These are phyloP conservation scores for Cryphonectria parasitica DNA, from an alignment of 2,329 filamentous ascomycete species.

Conservation along the genomic window DNA sequence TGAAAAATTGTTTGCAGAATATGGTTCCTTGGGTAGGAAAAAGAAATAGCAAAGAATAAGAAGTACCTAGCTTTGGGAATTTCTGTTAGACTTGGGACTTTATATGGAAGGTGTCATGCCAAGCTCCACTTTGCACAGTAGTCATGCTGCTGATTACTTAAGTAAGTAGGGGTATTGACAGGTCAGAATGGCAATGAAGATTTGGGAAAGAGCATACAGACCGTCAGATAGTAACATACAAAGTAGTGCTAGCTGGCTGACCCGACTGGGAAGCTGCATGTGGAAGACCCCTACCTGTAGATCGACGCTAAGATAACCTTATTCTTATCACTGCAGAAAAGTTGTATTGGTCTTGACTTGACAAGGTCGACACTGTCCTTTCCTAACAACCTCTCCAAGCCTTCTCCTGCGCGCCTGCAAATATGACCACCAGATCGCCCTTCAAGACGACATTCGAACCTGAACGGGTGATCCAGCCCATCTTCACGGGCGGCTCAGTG, in stretches of 20 bases:
- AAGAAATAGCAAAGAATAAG: neutral
- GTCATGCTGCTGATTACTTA: neutral
- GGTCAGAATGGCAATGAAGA: neutral
- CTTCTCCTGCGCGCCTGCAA: slow-evolving; percentile 29
- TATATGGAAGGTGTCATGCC: neutral
- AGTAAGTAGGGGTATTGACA: neutral
- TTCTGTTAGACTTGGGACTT: neutral
- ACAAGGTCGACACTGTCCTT: neutral
- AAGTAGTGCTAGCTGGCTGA: neutral
- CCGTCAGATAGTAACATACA: no score
- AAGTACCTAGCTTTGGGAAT: neutral
- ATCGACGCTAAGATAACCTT: slow-evolving; percentile 45
- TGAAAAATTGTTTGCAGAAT: neutral
- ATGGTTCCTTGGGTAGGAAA: neutral
- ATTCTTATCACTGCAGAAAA: slow-evolving; percentile 35
- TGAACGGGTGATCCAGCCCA: slow-evolving; percentile 81
- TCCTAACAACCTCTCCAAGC: neutral
- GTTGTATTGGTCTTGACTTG: slow-evolving; percentile 21
- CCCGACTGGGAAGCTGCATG: neutral
- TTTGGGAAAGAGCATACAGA: neutral
- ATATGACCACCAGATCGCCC: slow-evolving; percentile 64
- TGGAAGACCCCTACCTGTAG: slow-evolving; percentile 10
- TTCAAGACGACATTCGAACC: slow-evolving; percentile 90
- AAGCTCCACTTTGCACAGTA: neutral
- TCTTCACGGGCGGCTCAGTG: slow-evolving; percentile 90